Conservation (phyloP, 1,284 basidiomycete species). For the Microstroma glucosiphilum region DNA sequence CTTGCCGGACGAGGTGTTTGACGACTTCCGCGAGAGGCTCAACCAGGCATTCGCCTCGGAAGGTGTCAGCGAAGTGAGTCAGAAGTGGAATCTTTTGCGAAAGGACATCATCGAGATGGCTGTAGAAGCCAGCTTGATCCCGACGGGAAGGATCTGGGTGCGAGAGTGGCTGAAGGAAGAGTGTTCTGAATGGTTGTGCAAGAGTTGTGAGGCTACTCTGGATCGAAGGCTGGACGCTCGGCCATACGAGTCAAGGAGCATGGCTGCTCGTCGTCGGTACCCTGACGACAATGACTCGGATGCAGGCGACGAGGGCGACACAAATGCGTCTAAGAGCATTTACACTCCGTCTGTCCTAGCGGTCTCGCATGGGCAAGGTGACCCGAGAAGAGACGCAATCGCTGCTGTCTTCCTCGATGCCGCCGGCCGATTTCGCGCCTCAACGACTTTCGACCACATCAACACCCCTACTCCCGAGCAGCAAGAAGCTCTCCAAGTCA, state of each 20-base stretch:
- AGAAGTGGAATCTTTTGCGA: constrained; percentile 88
- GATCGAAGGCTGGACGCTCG: constrained; percentile 55
- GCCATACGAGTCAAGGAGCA: constrained; percentile 60
- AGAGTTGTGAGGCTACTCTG: constrained; percentile 33
- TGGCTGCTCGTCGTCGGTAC: constrained; percentile 29
- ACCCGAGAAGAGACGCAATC: constrained; percentile 82
- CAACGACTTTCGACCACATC: constrained; percentile 72
- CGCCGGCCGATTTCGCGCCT: constrained; percentile 78
- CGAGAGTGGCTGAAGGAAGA: constrained; percentile 84
- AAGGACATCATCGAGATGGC: constrained; percentile 71
- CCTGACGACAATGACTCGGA: constrained; percentile 20
- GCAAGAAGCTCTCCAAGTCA: constrained; percentile 11
- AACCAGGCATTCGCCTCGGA: constrained; percentile 77
- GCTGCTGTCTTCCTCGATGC: constrained; percentile 79
- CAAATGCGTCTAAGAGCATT: constrained; percentile 39
- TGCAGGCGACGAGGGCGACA: constrained; percentile 59
- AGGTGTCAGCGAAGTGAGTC: constrained; percentile 73
- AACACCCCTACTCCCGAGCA: constrained; percentile 24
- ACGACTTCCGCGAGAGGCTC: constrained; percentile 53
- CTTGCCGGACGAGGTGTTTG: constrained; percentile 33
- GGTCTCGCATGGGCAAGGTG: constrained; percentile 89
- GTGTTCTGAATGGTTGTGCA: constrained; percentile 64
- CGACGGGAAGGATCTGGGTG: constrained; percentile 75
- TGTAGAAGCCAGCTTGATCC: constrained; percentile 71
- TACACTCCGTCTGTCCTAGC: constrained; percentile 74